A percentile compares a stretch with the other conserved stretches of the same genome.
Conservation (phyloP, 805 yeast genomes). For the Pichia cephalocereana region DNA sequence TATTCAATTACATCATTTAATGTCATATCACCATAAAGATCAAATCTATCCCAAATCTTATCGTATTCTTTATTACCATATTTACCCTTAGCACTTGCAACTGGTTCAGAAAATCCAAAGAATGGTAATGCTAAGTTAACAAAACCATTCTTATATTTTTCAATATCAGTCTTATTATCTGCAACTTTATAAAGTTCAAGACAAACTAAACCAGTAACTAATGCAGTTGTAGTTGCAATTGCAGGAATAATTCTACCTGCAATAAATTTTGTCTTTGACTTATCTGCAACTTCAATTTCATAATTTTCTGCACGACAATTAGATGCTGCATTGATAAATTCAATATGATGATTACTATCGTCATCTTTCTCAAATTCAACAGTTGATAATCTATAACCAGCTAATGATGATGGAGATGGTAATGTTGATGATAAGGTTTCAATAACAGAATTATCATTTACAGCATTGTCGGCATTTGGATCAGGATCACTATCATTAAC, state of each 20-base stretch:
- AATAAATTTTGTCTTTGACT: constrained; percentile 85
- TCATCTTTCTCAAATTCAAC: constrained; percentile 98
- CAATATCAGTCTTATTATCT: constrained; percentile 64
- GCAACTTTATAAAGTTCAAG: constrained; percentile 87
- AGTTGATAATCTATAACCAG: constrained; percentile 80
- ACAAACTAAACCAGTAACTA: constrained; percentile 91
- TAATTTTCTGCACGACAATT: constrained; percentile 93
- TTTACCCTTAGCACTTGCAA: constrained; percentile 72
- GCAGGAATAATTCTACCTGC: constrained; percentile 99
- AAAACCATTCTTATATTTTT: constrained; percentile 87
- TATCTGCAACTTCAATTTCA: constrained; percentile 80
- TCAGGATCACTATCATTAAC: constrained; percentile 83
- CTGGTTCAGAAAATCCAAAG: constrained; percentile 94
- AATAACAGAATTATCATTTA: constrained; percentile 53
- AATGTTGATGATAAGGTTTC: constrained; percentile 62
- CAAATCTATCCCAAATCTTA: constrained; percentile 93
- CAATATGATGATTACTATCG: constrained; percentile 93
- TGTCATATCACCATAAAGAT: constrained; percentile 66
- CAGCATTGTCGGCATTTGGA: constrained; percentile 40
- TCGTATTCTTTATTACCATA: constrained; percentile 76
- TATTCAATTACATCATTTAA: constrained; percentile 23
- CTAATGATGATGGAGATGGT: constrained; percentile 83
- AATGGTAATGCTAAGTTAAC: constrained; percentile 89
- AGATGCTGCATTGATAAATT: constrained; percentile 91
- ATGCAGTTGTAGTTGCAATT: constrained; percentile 97